These are phyloP conservation scores for Furcasterigmium sp. DNA, from an alignment of 2,329 filamentous ascomycete species.

Conservation along the genomic window DNA sequence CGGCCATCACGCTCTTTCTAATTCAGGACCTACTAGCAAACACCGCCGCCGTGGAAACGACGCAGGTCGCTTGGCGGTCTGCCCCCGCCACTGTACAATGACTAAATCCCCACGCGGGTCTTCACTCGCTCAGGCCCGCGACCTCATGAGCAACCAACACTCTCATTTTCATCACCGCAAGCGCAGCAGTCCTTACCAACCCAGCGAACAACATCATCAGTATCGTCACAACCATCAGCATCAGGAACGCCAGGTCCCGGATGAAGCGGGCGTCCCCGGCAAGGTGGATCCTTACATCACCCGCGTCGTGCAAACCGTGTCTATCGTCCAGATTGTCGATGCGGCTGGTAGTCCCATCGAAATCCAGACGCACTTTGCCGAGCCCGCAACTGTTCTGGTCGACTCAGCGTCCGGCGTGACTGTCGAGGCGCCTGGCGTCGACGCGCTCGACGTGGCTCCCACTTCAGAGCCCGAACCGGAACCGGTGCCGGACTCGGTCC, in stretches of 20 bases:
- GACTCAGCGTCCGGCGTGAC: slow-evolving; percentile 30
- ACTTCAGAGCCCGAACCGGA: slow-evolving; percentile 4
- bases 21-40: background rate
- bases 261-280: slow-evolving; percentile 9
- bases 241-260: slow-evolving; percentile 18
- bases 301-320: slow-evolving; percentile 48
- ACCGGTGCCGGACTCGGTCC: background rate
- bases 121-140: slow-evolving; percentile 44
- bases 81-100: slow-evolving; percentile 35
- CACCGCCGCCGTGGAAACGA: background rate
- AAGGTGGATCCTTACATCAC: slow-evolving; percentile 25
- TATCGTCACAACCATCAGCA: slow-evolving; percentile 17
- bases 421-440: slow-evolving; percentile 13
- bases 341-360: slow-evolving; percentile 37
- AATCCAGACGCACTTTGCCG: slow-evolving; percentile 34
- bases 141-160: slow-evolving; percentile 21
- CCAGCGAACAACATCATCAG: slow-evolving; percentile 18
- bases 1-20: slow-evolving; percentile 7
- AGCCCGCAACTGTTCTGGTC: slow-evolving; percentile 31
- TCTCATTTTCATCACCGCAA: slow-evolving; percentile 24
- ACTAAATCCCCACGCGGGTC: slow-evolving; percentile 37
- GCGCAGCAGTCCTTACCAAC: slow-evolving; percentile 10
- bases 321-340: slow-evolving; percentile 49
- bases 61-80: slow-evolving; percentile 4
- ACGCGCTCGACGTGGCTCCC: slow-evolving; percentile 1